Evolutionary conservation across 1,139 yeast genomes (phyloP), one percentile per base, ranked within the genome.

Genomic region (Diutina scorzettiae): DNA sequence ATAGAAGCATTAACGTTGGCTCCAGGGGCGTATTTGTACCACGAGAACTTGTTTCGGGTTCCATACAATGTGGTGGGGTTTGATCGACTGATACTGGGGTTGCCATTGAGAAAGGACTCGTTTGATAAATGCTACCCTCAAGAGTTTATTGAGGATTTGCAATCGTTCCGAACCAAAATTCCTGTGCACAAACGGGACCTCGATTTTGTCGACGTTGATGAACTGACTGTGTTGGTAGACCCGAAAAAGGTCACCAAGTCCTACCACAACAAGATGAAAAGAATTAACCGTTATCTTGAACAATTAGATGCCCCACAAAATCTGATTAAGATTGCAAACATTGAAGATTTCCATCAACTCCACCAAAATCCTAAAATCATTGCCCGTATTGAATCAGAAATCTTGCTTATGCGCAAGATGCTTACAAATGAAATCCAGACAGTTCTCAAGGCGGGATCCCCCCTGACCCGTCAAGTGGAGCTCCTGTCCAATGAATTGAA

Each of bases 61-160:
- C 65, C 68, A 4, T 67, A 68, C 49, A 67, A 68, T 49, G 71
- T 68, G 5, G 55, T 66, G 7, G 74, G 74, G 3, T 66, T 66
- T 49, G 74, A 69, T 52, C 54, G 64, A 41, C 57, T 65, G 31
- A 49, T 67, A 18, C 55, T 63, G 34, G 74, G 74, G 4, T 53
- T 66, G 30, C 74, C 73, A 1, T 51, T 69, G 40, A 52, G 63
- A 37, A 45, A 41, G 21, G 54, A 52, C 41, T 49, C 52, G 40
- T 40, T 44, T 5, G 44, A 45, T 14, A 46, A 45, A 4, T 52
- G 50, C 14, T 61, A 57, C 28, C 73, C 74, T 1, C 59, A 57
- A 42, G 74, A 69, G 48, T 62, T 69, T 42, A 57, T 69, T 17
- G 65, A 63, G 46, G 74, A 69, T 48, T 51, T 67, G 30, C 62